phyloP scores from a whole-genome alignment of 2,329 filamentous ascomycete genomes.

The Alternaria triticimaculans region DNA sequence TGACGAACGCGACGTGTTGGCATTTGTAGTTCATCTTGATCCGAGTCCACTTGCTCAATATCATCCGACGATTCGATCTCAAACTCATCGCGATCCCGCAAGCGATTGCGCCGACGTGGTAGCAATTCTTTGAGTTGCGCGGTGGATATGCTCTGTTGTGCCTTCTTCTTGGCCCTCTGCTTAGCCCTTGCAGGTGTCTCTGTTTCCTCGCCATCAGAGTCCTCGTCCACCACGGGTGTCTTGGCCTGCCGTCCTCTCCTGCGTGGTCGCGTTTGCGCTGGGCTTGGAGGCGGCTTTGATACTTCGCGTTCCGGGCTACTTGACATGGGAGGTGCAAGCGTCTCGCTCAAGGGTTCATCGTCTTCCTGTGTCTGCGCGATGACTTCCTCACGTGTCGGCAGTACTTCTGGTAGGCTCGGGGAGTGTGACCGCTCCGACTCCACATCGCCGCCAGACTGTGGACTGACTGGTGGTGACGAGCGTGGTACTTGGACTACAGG shows the following conservation, averaged over 20 bases:
- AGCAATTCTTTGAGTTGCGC: conserved; percentile 54
- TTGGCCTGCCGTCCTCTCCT: conserved; percentile 23
- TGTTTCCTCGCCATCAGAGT: conserved; percentile 33
- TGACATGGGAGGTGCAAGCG: conserved; percentile 53
- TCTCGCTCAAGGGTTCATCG: conserved; percentile 47
- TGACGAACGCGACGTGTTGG: conserved; percentile 30
- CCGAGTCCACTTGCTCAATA: conserved; percentile 41
- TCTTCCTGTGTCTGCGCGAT: conserved; percentile 31
- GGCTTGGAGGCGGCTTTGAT: conserved; percentile 21
- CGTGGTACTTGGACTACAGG: conserved; percentile 48
- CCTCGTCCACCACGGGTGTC: conserved; percentile 25
- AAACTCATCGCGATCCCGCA: conserved; percentile 46
- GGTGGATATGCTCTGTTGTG: conserved; percentile 49
- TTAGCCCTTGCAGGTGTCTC: conserved; percentile 31
- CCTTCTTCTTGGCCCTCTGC: conserved; percentile 26
- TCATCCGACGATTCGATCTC: conserved; percentile 50
- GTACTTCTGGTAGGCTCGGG: conserved; percentile 42
- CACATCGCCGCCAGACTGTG: conserved; percentile 35
- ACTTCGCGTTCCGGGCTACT: conserved; percentile 45
- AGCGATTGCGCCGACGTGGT: conserved; percentile 49
- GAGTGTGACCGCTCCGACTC: conserved; percentile 44
- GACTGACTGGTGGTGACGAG: conserved; percentile 47
- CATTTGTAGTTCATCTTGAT: conserved; percentile 53
- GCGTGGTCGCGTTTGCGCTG: conserved; percentile 22
- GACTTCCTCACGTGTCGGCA: conserved; percentile 32